phyloP scores from a whole-genome alignment of 164 flowering plant genomes.

The Magnolia officinalis region DNA sequence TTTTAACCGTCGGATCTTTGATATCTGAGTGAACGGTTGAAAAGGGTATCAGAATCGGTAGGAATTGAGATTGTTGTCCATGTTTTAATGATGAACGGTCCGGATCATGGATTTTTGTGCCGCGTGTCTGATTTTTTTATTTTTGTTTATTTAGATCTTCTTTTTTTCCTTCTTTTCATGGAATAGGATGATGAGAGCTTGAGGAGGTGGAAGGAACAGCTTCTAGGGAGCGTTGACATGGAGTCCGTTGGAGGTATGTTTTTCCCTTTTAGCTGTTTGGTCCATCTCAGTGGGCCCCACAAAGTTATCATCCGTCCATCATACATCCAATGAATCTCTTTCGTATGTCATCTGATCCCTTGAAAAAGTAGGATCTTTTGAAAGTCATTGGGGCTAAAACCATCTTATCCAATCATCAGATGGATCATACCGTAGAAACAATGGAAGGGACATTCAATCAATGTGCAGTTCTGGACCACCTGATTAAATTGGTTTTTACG shows the following conservation, averaged over 20 bases:
- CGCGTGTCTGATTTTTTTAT: no score
- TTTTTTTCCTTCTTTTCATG: background rate
- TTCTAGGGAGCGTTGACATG: conserved; percentile 34
- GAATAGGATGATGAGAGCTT: conserved; percentile 38
- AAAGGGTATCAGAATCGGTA: no score
- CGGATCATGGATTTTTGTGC: no score
- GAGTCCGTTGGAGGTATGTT: conserved; percentile 28
- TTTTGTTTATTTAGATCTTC: background rate
- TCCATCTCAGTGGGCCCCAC: background rate
- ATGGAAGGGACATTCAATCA: no score
- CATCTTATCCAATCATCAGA: no score
- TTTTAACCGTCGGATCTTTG: background rate
- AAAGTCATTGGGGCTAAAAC: background rate
- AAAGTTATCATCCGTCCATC: no score
- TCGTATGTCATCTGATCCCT: background rate
- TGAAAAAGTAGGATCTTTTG: background rate
- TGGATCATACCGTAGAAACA: no score
- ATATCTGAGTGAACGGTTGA: background rate
- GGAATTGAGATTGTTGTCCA: no score
- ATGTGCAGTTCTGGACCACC: no score
- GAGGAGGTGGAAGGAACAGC: conserved; percentile 43
- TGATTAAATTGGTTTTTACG: background rate
- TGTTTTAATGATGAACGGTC: background rate
- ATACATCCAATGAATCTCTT: background rate
- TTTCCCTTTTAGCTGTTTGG: background rate